phyloP scores from a whole-genome alignment of 768 basidiomycete genomes.

The Pulveroboletus sp. region DNA sequence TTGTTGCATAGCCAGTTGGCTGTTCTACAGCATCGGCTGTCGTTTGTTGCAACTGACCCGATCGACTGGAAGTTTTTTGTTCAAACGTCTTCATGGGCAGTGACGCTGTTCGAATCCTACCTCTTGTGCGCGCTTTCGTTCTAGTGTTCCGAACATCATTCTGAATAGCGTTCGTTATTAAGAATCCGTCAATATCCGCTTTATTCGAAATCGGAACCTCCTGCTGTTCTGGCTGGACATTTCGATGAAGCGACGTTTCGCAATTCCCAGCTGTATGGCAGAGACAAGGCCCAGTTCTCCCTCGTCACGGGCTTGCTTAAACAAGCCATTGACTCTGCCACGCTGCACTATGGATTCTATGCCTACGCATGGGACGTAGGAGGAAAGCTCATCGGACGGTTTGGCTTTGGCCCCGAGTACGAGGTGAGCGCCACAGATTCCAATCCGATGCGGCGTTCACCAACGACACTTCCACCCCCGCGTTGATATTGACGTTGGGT shows the following conservation, averaged over 20 bases:
- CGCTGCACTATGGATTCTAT: conserved; percentile 76
- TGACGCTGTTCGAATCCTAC: conserved; percentile 84
- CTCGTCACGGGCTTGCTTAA: conserved; percentile 70
- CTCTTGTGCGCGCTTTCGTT: conserved; percentile 57
- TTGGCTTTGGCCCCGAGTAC: conserved; percentile 67
- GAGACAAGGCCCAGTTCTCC: conserved; percentile 83
- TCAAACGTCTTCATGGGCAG: conserved; percentile 70
- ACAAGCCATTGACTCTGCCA: conserved; percentile 60
- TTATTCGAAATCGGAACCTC: conserved; percentile 72
- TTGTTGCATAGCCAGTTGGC: conserved; percentile 54
- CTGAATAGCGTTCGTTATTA: neutral
- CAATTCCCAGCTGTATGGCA: conserved; percentile 90
- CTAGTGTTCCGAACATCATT: neutral
- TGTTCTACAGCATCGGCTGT: conserved; percentile 54
- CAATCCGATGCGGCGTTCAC: neutral
- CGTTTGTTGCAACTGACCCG: conserved; percentile 67
- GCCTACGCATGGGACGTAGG: conserved; percentile 77
- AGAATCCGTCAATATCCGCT: conserved; percentile 78
- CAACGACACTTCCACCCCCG: neutral
- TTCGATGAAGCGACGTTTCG: conserved; percentile 68
- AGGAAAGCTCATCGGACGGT: conserved; percentile 42
- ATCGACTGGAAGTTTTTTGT: conserved; percentile 82
- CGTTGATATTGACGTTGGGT: neutral
- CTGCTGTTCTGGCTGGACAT: conserved; percentile 61
- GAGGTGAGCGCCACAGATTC: conserved; percentile 43